These are phyloP conservation scores for Trichoderma guizhouense DNA, from an alignment of 2,329 filamentous ascomycete genomes.

Conservation along the genomic window DNA sequence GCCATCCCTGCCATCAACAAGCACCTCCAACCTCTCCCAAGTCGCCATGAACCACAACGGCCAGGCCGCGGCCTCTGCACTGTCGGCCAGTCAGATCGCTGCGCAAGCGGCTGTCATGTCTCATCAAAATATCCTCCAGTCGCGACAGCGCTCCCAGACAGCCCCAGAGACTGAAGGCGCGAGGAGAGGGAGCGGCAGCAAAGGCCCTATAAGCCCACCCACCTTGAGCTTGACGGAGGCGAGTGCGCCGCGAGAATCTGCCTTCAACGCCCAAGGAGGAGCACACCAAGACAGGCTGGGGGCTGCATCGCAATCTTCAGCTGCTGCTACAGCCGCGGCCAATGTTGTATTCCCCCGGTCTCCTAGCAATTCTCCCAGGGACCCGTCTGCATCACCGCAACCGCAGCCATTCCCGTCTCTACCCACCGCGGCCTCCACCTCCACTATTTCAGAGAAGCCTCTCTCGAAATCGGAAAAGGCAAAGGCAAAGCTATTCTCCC, in stretches of 20 bases:
- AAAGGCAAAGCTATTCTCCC: slow-evolving; percentile 78
- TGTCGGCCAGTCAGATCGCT: slow-evolving; percentile 72
- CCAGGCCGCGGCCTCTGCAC: slow-evolving; percentile 39
- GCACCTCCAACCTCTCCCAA: slow-evolving; percentile 52
- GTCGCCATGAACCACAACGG: slow-evolving; percentile 43
- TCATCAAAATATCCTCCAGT: slow-evolving; percentile 50
- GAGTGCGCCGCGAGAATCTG: slow-evolving; percentile 56
- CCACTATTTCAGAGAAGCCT: slow-evolving; percentile 53
- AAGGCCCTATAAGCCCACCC: slow-evolving; percentile 57
- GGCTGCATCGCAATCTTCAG: slow-evolving; percentile 57
- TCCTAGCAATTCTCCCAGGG: slow-evolving; percentile 49
- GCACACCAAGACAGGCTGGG: slow-evolving; percentile 57
- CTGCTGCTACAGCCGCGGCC: slow-evolving; percentile 64
- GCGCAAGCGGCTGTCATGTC: slow-evolving; percentile 74
- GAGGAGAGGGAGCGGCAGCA: slow-evolving; percentile 45
- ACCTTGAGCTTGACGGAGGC: slow-evolving; percentile 63
- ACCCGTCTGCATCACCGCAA: slow-evolving; percentile 35
- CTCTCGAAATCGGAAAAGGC: slow-evolving; percentile 60
- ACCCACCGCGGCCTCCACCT: slow-evolving; percentile 34
- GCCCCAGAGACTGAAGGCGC: slow-evolving; percentile 51
- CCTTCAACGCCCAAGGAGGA: slow-evolving; percentile 45
- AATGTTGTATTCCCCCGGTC: slow-evolving; percentile 71
- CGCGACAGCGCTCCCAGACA: slow-evolving; percentile 70
- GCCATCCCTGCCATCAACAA: slow-evolving; percentile 63
- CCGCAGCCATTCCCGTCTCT: slow-evolving; percentile 37